These are phyloP conservation scores for Wickerhamomyces strasburgensis DNA, from an alignment of 805 yeast genomes.

Conservation along the genomic window DNA sequence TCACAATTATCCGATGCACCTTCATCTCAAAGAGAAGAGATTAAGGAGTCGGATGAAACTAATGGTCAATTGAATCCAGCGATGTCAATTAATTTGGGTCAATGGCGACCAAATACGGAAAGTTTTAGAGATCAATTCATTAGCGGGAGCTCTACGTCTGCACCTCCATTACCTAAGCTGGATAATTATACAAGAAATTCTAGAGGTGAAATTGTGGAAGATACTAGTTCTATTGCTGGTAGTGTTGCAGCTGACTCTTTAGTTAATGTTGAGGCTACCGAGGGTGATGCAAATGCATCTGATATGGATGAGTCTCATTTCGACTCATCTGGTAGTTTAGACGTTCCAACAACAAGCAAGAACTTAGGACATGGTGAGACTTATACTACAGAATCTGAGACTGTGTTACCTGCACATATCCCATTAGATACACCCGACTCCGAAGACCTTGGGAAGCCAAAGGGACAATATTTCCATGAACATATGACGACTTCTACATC, in stretches of 20 bases:
- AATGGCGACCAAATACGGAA: conserved; percentile 57
- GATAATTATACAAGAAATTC: conserved; percentile 30
- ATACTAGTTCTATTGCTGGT: conserved; percentile 14
- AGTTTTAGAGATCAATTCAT: conserved; percentile 45
- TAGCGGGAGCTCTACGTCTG: conserved; percentile 31
- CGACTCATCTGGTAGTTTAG: background rate
- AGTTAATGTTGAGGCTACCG: background rate
- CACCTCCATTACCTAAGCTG: conserved; percentile 25
- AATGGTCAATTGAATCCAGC: conserved; percentile 21
- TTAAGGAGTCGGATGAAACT: background rate
- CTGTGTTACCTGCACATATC: conserved; percentile 22
- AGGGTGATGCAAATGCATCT: background rate
- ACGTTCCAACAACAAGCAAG: conserved; percentile 1
- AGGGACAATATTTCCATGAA: conserved; percentile 11
- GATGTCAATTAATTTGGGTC: conserved; percentile 40
- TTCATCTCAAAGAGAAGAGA: conserved; percentile 3
- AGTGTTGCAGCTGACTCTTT: conserved; percentile 4
- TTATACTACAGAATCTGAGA: conserved; percentile 21
- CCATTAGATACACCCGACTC: conserved; percentile 18
- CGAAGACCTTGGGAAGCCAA: background rate
- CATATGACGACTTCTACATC: conserved; percentile 3
- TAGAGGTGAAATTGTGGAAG: conserved; percentile 24
- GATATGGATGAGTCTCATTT: background rate
- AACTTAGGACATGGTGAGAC: conserved; percentile 14
- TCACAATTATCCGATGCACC: conserved; percentile 9